Evolutionary conservation across 192 early-diverging fungal species (phyloP).

Genomic region (Allomyces javanicus): DNA sequence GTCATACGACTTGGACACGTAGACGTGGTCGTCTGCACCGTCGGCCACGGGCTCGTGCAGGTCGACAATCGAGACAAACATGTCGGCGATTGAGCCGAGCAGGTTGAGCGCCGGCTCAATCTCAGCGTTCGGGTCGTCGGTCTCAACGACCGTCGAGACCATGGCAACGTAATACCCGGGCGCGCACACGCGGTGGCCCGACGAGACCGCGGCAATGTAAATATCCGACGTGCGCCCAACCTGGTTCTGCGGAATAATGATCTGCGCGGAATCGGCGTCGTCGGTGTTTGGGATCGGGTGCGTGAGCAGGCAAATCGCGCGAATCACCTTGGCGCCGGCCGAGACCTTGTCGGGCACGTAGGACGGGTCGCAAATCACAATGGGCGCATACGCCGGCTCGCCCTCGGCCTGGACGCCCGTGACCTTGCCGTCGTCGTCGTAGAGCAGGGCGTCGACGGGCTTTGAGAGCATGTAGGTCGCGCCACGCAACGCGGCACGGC

Average conservation of each 20-base stretch:
- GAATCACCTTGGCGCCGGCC: conserved; percentile 69
- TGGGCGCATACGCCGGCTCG: conserved; percentile 59
- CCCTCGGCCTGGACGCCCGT: conserved; percentile 76
- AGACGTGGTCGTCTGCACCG: conserved; percentile 64
- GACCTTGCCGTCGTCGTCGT: conserved; percentile 60
- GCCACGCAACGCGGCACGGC: conserved; percentile 78
- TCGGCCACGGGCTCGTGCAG: conserved; percentile 70
- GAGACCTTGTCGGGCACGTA: conserved; percentile 71
- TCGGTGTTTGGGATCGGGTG: conserved; percentile 78
- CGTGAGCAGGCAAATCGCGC: conserved; percentile 86
- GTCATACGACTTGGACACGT: conserved; percentile 88
- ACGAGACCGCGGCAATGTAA: conserved; percentile 80
- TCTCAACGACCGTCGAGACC: conserved; percentile 95
- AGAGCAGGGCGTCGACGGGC: conserved; percentile 74
- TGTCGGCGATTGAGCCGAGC: conserved; percentile 74
- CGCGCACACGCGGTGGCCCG: conserved; percentile 77
- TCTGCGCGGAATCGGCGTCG: conserved; percentile 72
- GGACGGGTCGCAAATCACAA: conserved; percentile 90
- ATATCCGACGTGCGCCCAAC: conserved; percentile 83
- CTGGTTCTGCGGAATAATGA: conserved; percentile 97
- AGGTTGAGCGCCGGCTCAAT: conserved; percentile 72
- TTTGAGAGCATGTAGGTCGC: conserved; percentile 98
- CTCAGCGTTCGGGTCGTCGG: conserved; percentile 72
- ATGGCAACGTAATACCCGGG: conserved; percentile 77
- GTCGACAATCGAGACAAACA: conserved; percentile 70